Evolutionary conservation across 805 yeast genomes (phyloP).

Genomic region (Monosporozyma solicola): DNA sequence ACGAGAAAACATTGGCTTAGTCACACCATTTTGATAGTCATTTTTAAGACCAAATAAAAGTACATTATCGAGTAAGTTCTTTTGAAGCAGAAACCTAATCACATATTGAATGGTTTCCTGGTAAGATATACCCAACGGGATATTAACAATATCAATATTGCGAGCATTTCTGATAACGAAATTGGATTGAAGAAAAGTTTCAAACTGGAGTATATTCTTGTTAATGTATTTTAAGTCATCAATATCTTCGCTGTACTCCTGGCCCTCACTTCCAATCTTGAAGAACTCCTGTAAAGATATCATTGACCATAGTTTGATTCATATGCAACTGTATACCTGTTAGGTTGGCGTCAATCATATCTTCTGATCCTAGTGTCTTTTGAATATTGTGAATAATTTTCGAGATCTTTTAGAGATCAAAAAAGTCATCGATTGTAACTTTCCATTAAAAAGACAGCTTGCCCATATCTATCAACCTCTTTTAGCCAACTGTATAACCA

Average conservation of each 20-base stretch:
- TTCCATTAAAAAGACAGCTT: too few species aligned
- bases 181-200: neutral
- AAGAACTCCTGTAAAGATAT: slow-evolving; percentile 1
- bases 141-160: neutral
- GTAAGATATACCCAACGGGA: slow-evolving; percentile 9
- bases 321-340: neutral
- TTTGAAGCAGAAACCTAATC: slow-evolving; percentile 25
- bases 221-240: neutral
- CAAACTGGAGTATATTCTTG: neutral
- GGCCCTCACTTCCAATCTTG: neutral
- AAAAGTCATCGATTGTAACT: too few species aligned
- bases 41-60: slow-evolving; percentile 37
- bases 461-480: too few species aligned
- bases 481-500: too few species aligned
- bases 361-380: neutral
- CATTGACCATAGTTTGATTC: neutral
- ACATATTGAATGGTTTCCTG: slow-evolving; percentile 36
- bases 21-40: slow-evolving; percentile 23
- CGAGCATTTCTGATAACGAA: neutral
- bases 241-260: neutral
- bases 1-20: slow-evolving; percentile 25
- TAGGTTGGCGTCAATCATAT: neutral
- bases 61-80: slow-evolving; percentile 29
- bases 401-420: too few species aligned
- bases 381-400: too few species aligned